Conservation (phyloP, 345 rosid species). For the Theobroma cacao region DNA sequence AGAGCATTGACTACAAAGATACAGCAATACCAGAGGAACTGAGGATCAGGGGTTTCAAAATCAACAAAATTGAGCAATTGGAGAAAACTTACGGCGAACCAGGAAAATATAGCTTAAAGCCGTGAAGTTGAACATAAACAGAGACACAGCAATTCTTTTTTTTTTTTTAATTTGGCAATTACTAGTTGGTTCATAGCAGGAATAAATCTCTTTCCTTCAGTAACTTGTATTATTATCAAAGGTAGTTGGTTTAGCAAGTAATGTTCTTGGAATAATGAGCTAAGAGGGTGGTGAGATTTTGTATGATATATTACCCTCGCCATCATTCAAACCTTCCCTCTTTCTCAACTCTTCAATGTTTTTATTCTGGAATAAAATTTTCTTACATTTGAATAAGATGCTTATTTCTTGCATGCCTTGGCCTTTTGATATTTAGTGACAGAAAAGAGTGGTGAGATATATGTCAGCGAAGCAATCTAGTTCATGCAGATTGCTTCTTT, state of each 20-base stretch:
- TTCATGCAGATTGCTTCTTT: too few species aligned
- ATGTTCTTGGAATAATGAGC: neutral
- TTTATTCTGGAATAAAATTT: neutral
- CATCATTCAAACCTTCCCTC: neutral
- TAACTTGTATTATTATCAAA: neutral
- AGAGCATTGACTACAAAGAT: constrained; percentile 69
- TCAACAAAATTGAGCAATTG: constrained; percentile 64
- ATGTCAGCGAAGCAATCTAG: too few species aligned
- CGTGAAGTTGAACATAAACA: constrained; percentile 25
- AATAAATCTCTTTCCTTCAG: neutral
- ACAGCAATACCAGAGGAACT: constrained; percentile 66
- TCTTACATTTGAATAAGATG: neutral
- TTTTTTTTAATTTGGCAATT: neutral
- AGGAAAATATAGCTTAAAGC: constrained; percentile 44
- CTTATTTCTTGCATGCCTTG: neutral
- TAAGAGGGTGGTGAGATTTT: neutral
- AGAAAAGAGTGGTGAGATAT: neutral
- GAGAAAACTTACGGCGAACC: constrained; percentile 55
- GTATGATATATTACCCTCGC: neutral
- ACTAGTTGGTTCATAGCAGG: neutral
- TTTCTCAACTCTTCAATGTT: neutral
- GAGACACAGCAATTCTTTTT: constrained; percentile 6
- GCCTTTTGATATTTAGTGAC: neutral
- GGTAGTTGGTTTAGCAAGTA: neutral
- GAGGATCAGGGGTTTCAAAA: constrained; percentile 75